Evolutionary conservation across 2,329 filamentous ascomycete genomes (phyloP), one percentile per base, ranked within the genome.

Genomic region (Fusarium piperis): DNA sequence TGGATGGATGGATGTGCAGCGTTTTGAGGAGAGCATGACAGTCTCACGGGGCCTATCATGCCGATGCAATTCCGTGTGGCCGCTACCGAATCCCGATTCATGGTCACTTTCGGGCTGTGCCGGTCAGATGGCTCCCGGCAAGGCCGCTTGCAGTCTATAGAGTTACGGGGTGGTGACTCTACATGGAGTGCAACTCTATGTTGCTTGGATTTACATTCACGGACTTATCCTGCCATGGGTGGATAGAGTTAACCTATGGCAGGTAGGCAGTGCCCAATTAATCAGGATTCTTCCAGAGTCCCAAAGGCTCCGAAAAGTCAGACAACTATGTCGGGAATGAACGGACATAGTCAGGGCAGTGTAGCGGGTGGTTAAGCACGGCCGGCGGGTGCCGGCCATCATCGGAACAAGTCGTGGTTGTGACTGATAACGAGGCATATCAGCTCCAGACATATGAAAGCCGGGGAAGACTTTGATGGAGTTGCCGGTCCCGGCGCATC

Each of bases 401-500:
- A 30, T 30, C 44, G 26, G 44, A 26, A 48, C 16, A 18, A 48
- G 44, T 48, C 26, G 26, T 48, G 36, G 11, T 16, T 23, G 23
- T 26, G 18, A 4, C 56, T 38, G 38, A n/a, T 23, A 33, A 38
- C n/a, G 9, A 59, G 13, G 18, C 13, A 44, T 11, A 30, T 28
- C 7, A 33, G 18, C 53, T 57, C 28, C 23, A 46, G 41, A 28
- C 18, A 38, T 56, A 39, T 23, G 35, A 71, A 62, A 68, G 59
- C 62, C 58, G 48, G 64, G 60, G 57, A 51, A 38, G 33, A 57
- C 38, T 51, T 20, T 9, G 12, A n/a, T 23, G 36, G 39, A 8
- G 8, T 35, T 38, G 44, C 51, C 57, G 48, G 36, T 62, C 55
- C 68, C 58, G 55, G 62, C 65, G 52, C 33, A 46, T 39, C 18